phyloP scores from a whole-genome alignment of 495 filamentous ascomycete genomes.

The Aspergillus coremiiformis region DNA sequence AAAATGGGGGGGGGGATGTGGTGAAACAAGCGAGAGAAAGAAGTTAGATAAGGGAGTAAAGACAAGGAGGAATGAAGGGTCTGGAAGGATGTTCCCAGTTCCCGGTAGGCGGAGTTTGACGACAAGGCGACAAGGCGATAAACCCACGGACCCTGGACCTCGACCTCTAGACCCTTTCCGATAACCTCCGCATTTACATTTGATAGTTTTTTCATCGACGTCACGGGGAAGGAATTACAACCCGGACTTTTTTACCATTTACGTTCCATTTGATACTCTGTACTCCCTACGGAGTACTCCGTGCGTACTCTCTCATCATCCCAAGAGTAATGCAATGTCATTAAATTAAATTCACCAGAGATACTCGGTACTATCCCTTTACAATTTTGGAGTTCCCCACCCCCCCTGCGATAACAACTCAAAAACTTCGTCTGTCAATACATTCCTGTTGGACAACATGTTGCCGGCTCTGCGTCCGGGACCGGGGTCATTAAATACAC shows the following conservation, averaged over 20 bases:
- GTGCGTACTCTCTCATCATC: neutral
- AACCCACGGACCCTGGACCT: too few species aligned
- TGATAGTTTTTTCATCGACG: neutral
- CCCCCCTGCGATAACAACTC: slow-evolving; percentile 33
- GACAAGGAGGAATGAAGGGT: neutral
- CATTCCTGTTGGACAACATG: slow-evolving; percentile 35
- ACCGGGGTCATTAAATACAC: slow-evolving; percentile 50
- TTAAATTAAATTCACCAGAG: too few species aligned
- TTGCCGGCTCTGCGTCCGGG: slow-evolving; percentile 41
- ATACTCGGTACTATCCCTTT: neutral
- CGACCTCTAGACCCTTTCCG: neutral
- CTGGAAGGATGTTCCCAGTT: neutral
- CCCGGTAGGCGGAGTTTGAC: neutral
- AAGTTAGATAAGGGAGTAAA: slow-evolving; percentile 1
- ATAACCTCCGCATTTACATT: neutral
- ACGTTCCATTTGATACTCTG: too few species aligned
- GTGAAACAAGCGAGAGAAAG: slow-evolving; percentile 7
- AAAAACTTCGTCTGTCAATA: slow-evolving; percentile 40
- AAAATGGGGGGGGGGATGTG: slow-evolving; percentile 1
- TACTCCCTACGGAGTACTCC: too few species aligned
- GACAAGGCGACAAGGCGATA: neutral
- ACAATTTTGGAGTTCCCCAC: slow-evolving; percentile 31
- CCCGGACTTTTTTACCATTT: neutral
- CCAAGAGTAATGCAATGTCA: too few species aligned
- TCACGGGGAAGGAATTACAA: neutral